Conservation (phyloP, 73 alveolate species). For the Tetrahymena borealis region DNA sequence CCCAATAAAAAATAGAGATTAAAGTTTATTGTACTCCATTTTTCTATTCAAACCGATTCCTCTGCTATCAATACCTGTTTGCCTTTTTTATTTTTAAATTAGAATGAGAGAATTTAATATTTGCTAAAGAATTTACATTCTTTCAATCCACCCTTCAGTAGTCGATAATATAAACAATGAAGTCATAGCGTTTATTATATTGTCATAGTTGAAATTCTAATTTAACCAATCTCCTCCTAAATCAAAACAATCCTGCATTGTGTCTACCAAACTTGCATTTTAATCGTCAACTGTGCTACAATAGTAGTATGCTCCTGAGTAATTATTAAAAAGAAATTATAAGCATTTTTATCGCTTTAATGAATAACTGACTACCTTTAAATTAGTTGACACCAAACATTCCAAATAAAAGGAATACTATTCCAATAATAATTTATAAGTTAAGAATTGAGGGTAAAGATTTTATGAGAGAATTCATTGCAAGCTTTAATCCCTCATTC, state of each 20-base stretch:
- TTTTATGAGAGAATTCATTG: conserved; percentile 43
- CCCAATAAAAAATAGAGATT: conserved; percentile 32
- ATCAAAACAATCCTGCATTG: conserved; percentile 34
- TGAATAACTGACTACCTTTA: too few relatives aligned
- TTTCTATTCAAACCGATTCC: conserved; percentile 37
- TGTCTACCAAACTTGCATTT: too few relatives aligned
- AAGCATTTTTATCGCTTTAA: too few relatives aligned
- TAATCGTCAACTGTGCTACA: too few relatives aligned
- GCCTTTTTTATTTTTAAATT: too few relatives aligned
- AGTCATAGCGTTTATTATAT: conserved; percentile 48
- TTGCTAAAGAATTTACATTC: too few relatives aligned
- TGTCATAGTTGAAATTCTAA: conserved; percentile 50
- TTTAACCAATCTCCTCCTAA: conserved; percentile 15
- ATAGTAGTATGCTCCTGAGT: neutral
- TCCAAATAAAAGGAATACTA: conserved; percentile 64
- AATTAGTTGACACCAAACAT: conserved; percentile 61
- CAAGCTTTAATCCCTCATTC: conserved; percentile 67
- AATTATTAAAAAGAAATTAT: neutral
- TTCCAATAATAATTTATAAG: conserved; percentile 49
- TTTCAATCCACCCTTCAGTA: conserved; percentile 54
- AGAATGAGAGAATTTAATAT: too few relatives aligned
- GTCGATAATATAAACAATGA: conserved; percentile 54
- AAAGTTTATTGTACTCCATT: neutral
- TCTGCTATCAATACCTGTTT: conserved; percentile 37
- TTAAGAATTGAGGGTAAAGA: conserved; percentile 57